Percentiles rank a stretch among this genome's conserved stretches.
Evolutionary conservation across 2,329 filamentous ascomycete genomes (phyloP).

Genomic region (Fusarium illudens): DNA sequence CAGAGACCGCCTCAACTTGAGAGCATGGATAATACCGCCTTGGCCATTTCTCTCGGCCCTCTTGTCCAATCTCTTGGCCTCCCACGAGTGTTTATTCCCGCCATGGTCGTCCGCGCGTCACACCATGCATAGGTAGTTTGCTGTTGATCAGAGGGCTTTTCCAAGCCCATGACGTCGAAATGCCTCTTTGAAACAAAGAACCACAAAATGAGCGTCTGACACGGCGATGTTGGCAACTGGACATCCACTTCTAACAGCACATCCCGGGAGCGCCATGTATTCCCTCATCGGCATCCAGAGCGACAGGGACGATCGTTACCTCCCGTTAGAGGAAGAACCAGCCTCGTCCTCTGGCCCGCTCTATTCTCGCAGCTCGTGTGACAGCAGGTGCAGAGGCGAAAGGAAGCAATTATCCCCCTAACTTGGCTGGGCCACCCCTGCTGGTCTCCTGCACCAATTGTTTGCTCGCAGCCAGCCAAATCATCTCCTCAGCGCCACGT

Average conservation of each 20-base stretch:
- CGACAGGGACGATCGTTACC: neutral
- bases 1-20: slow-evolving; percentile 23
- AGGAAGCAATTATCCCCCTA: neutral
- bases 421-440: slow-evolving; percentile 9
- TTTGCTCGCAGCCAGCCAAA: slow-evolving; percentile 20
- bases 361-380: slow-evolving; percentile 6
- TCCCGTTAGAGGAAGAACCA: neutral
- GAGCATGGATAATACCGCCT: slow-evolving; percentile 25
- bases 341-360: neutral
- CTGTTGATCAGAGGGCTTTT: slow-evolving; percentile 32
- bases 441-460: slow-evolving; percentile 7
- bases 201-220: slow-evolving; percentile 33
- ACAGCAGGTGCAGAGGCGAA: slow-evolving; percentile 1
- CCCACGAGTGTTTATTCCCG: slow-evolving; percentile 35
- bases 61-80: slow-evolving; percentile 33
- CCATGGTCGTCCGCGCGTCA: slow-evolving; percentile 29
- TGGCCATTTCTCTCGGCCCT: slow-evolving; percentile 15
- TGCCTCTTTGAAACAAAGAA: slow-evolving; percentile 34
- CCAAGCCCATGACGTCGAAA: slow-evolving; percentile 35
- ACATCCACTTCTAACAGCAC: slow-evolving; percentile 16
- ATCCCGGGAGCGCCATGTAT: neutral
- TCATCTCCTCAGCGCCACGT: slow-evolving; percentile 13
- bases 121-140: slow-evolving; percentile 29
- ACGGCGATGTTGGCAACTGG: slow-evolving; percentile 3
- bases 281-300: neutral